A percentile compares a stretch with the other conserved stretches of the same genome.
phyloP scores from a whole-genome alignment of 306 rosid species.

The Comarum palustre region DNA sequence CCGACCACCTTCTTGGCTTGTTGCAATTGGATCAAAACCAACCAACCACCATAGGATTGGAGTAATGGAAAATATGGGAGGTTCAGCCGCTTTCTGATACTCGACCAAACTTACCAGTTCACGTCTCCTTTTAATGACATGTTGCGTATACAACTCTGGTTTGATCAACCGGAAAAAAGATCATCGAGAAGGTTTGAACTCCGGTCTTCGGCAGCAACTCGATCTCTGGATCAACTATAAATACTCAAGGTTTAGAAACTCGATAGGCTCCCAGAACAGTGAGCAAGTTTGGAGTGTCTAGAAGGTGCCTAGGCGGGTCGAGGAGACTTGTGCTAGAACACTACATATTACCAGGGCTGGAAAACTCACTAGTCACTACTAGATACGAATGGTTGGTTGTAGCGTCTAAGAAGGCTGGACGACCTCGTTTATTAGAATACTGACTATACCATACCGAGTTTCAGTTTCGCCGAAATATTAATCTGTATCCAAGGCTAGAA shows the following conservation, averaged over 20 bases:
- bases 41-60: background rate
- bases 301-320: too few relatives aligned
- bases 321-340: too few relatives aligned
- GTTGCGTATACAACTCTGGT: background rate
- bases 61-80: background rate
- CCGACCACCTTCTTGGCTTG: background rate
- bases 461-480: too few relatives aligned
- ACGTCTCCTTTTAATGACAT: slow-evolving; percentile 8
- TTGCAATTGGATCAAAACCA: slow-evolving; percentile 6
- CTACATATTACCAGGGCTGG: too few relatives aligned
- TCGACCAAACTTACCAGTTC: background rate
- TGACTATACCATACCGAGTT: too few relatives aligned
- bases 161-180: background rate
- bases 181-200: background rate
- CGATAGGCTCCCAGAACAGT: too few relatives aligned
- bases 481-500: background rate
- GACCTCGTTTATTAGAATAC: too few relatives aligned
- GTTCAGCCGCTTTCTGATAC: background rate
- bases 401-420: too few relatives aligned
- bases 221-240: background rate
- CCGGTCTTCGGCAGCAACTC: background rate
- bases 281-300: too few relatives aligned
- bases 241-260: too few relatives aligned
- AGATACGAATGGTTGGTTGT: too few relatives aligned
- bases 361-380: too few relatives aligned